Evolutionary conservation across 192 early-diverging fungal species (phyloP), one percentile per base, ranked within the genome.

Genomic region (Umbelopsis vinacea): DNA sequence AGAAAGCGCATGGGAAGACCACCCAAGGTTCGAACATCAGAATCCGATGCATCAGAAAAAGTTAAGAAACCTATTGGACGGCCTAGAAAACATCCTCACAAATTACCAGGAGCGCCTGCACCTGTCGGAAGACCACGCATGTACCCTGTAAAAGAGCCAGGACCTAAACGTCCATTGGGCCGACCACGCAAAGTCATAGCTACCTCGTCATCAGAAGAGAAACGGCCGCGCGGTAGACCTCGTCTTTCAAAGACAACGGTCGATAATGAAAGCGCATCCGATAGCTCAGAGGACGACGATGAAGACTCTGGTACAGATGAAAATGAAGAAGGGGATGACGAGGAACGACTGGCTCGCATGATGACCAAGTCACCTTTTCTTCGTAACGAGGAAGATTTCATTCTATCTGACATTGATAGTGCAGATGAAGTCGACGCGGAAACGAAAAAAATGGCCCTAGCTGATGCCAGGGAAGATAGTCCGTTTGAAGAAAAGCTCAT

Each of bases 371-470:
- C 48, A 6, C 48, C 15, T n/a, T 17, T 15, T 21, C 48, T n/a
- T 17, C 15, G 19, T 50, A 21, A 21, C 15, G 48, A 50, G 6
- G 48, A 50, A 6, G 57, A 37, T 63, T 63, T 63, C 17, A 19
- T 37, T 37, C 26, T 63, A 37, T 37, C 57, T 37, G 57, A 63
- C 7, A 22, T 29, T 12, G 57, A 63, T 37, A 63, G 57, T 33
- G 38, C 57, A 15, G 57, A 63, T 35, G 57, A 63, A 63, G 33
- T 26, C 1, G 57, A 63, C 33, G 29, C 23, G 12, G 57, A 63
- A 37, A 37, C 33, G 19, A 29, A 37, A 19, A 26, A 63, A 17
- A 63, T 19, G 33, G 57, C 57, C 17, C 8, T 63, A 19, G 29
- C 26, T 0, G 57, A 63, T 63, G 57, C 26, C 26, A 29, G 33